Evolutionary conservation across 208 protist species (phyloP).

Genomic region (Phytomonas francai): DNA sequence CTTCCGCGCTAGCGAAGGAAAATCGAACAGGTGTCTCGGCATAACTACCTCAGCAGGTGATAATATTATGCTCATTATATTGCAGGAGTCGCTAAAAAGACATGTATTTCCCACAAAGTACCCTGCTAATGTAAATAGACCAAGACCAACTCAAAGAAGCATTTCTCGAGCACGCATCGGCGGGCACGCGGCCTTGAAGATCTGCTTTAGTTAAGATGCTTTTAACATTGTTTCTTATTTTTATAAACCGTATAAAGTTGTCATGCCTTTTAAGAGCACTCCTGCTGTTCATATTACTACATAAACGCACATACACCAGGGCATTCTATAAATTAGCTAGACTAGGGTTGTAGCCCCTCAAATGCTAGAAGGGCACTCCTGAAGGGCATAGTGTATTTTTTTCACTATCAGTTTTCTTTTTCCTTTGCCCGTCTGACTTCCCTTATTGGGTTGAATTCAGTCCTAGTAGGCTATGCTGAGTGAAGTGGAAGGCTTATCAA

Average conservation of each 20-base stretch:
- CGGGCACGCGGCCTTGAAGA: background rate
- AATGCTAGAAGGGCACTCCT: background rate
- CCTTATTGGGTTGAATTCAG: background rate
- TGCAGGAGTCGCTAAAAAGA: background rate
- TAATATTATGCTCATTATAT: background rate
- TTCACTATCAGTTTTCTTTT: background rate
- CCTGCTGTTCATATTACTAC: conserved; percentile 3
- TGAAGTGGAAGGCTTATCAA: background rate
- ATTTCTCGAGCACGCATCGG: background rate
- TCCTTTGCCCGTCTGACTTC: background rate
- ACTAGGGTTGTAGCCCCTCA: background rate
- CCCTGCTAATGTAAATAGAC: background rate
- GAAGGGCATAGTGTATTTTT: background rate
- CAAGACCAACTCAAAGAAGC: background rate
- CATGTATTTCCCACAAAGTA: background rate
- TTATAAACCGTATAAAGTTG: conserved; percentile 4
- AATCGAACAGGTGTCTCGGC: background rate
- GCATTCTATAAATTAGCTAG: background rate
- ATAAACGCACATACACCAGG: background rate
- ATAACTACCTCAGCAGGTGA: background rate
- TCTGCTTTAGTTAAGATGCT: conserved; percentile 5
- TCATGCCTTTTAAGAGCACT: conserved; percentile 1
- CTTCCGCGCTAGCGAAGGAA: background rate
- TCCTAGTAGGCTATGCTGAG: background rate
- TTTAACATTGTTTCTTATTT: conserved; percentile 1